phyloP scores from a whole-genome alignment of 371 early-diverging fungal genomes.

The Mucor sp. region DNA sequence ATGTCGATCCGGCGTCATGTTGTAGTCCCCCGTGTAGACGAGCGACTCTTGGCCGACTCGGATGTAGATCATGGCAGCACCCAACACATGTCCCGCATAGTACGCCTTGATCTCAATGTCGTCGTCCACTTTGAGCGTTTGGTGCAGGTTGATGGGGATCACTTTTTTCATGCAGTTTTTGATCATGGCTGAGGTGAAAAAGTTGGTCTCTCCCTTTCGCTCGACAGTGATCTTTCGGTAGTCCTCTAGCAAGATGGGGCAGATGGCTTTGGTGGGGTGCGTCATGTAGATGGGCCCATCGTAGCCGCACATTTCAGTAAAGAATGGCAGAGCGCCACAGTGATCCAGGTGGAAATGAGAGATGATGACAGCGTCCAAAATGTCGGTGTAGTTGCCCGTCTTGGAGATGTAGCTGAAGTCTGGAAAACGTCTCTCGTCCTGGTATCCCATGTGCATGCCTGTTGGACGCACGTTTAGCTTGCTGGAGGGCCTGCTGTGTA shows the following conservation, averaged over 20 bases:
- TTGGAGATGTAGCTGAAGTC: slow-evolving; percentile 95
- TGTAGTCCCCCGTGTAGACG: slow-evolving; percentile 98
- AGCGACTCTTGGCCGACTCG: slow-evolving; percentile 79
- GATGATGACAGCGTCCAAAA: slow-evolving; percentile 91
- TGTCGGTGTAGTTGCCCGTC: slow-evolving; percentile 80
- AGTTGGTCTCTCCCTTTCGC: slow-evolving; percentile 83
- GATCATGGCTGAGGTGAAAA: slow-evolving; percentile 86
- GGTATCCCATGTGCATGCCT: slow-evolving; percentile 98
- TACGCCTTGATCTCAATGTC: slow-evolving; percentile 89
- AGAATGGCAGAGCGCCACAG: slow-evolving; percentile 95
- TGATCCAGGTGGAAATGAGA: slow-evolving; percentile 98
- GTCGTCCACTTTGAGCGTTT: slow-evolving; percentile 82
- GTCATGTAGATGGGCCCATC: slow-evolving; percentile 97
- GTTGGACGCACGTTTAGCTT: neutral
- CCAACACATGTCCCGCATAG: slow-evolving; percentile 99
- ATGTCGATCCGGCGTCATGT: slow-evolving; percentile 97
- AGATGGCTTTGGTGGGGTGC: slow-evolving; percentile 94
- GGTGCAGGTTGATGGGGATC: slow-evolving; percentile 86
- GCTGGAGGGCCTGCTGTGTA: neutral
- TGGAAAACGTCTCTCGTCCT: slow-evolving; percentile 95
- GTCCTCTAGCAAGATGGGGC: slow-evolving; percentile 92
- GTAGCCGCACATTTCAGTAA: slow-evolving; percentile 95
- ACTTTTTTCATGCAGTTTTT: slow-evolving; percentile 91
- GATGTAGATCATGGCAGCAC: slow-evolving; percentile 97
- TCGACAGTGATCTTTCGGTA: slow-evolving; percentile 89